These are phyloP conservation scores for Recurvomyces mirabilis DNA, from an alignment of 495 filamentous ascomycete genomes.

Conservation along the genomic window DNA sequence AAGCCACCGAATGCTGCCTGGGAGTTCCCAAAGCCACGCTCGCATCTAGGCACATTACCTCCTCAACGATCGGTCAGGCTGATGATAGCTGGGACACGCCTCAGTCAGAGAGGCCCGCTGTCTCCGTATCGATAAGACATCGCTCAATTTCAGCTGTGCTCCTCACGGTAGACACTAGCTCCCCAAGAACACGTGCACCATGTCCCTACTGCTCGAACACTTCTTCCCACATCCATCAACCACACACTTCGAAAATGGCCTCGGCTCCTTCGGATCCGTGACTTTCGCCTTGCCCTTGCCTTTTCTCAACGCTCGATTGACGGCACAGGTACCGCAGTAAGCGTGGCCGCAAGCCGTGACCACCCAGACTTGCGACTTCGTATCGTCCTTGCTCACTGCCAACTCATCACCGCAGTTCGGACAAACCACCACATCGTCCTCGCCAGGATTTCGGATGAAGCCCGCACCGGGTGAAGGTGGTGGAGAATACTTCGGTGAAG, in stretches of 20 bases:
- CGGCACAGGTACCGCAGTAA: constrained; percentile 59
- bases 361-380: constrained; percentile 61
- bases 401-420: constrained; percentile 63
- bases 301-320: constrained; percentile 33
- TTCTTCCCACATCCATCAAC: constrained; percentile 29
- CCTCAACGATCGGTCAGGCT: too few species aligned
- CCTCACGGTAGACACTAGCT: constrained; percentile 5
- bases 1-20: too few species aligned
- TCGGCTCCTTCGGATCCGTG: not conserved
- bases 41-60: too few species aligned
- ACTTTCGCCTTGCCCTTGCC: constrained; percentile 23
- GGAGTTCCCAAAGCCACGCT: too few species aligned
- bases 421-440: constrained; percentile 56
- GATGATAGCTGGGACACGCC: too few species aligned
- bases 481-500: constrained; percentile 40
- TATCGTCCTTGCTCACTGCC: constrained; percentile 42
- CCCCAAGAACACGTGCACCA: constrained; percentile 28
- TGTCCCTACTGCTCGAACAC: constrained; percentile 8
- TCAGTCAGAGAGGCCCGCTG: too few species aligned
- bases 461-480: constrained; percentile 48
- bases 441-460: constrained; percentile 52
- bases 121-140: too few species aligned
- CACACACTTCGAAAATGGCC: constrained; percentile 29
- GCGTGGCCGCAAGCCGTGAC: constrained; percentile 67
- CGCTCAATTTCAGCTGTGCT: too few species aligned